A percentile compares a stretch with the other conserved stretches of the same genome.
phyloP scores from a whole-genome alignment of 345 rosid species.

The Raphanus raphanistrum region DNA sequence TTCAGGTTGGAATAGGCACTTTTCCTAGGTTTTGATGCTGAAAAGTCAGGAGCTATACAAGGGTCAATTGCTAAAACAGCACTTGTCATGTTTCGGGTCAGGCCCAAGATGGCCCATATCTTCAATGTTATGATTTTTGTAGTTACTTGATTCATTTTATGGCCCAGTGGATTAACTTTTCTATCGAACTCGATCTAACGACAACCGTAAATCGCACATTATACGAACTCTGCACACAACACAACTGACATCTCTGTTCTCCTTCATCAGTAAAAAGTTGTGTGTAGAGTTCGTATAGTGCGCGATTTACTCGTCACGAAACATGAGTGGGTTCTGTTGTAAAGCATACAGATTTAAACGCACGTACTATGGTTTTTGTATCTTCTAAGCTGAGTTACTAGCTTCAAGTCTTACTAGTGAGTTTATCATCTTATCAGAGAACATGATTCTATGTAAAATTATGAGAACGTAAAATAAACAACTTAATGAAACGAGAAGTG shows the following conservation, averaged over 20 bases:
- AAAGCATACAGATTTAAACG: not conserved
- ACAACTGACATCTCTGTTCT: no score
- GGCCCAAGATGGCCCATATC: constrained; percentile 3
- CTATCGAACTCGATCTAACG: not conserved
- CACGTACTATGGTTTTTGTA: not conserved
- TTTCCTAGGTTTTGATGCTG: not conserved
- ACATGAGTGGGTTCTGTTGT: not conserved
- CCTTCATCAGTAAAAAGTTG: not conserved
- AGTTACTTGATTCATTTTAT: not conserved
- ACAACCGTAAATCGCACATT: not conserved
- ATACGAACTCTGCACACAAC: no score
- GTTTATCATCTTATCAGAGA: not conserved
- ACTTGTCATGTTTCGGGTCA: not conserved
- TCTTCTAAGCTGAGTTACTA: not conserved
- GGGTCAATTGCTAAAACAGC: not conserved
- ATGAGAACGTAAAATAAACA: not conserved
- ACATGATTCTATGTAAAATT: not conserved
- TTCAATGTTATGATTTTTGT: not conserved
- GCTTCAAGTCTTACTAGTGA: not conserved
- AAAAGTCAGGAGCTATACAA: not conserved
- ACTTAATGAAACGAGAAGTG: not conserved
- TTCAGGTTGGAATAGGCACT: no score
- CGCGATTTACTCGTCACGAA: not conserved
- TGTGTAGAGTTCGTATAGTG: not conserved
- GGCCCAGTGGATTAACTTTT: not conserved